Conservation (phyloP, 2,329 filamentous ascomycete genomes). For the Aspergillus unguis region DNA sequence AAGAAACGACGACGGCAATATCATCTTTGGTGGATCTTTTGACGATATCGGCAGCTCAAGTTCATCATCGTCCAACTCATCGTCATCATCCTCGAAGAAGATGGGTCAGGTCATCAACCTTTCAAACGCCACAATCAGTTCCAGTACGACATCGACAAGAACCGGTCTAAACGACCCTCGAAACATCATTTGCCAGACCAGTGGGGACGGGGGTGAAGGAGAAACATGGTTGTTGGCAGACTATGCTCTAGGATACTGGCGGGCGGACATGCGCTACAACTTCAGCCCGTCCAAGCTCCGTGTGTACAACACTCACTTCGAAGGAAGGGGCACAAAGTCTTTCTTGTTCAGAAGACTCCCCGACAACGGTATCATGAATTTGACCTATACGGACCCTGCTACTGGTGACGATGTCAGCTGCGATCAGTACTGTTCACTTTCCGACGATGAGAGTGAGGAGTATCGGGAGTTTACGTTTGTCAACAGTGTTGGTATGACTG, state of each 20-base stretch:
- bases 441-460: conserved; percentile 59
- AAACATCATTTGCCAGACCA: conserved; percentile 78
- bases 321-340: conserved; percentile 81
- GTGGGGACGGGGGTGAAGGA: conserved; percentile 63
- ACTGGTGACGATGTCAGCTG: conserved; percentile 68
- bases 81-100: conserved; percentile 46
- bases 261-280: conserved; percentile 74
- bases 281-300: conserved; percentile 85
- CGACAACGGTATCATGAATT: conserved; percentile 89
- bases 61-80: conserved; percentile 25
- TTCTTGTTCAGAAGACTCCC: conserved; percentile 85
- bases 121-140: conserved; percentile 69
- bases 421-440: conserved; percentile 80
- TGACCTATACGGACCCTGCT: conserved; percentile 78
- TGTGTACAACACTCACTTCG: conserved; percentile 79
- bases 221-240: conserved; percentile 81
- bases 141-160: conserved; percentile 58
- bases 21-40: conserved; percentile 89
- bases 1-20: conserved; percentile 74
- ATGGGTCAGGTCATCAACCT: conserved; percentile 80
- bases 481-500: conserved; percentile 81
- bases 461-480: conserved; percentile 93
- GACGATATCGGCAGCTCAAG: conserved; percentile 79
- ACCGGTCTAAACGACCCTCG: conserved; percentile 70
- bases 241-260: conserved; percentile 73